These are phyloP conservation scores for Alternaria arborescens DNA, from an alignment of 2,329 filamentous ascomycete species.

Conservation along the genomic window DNA sequence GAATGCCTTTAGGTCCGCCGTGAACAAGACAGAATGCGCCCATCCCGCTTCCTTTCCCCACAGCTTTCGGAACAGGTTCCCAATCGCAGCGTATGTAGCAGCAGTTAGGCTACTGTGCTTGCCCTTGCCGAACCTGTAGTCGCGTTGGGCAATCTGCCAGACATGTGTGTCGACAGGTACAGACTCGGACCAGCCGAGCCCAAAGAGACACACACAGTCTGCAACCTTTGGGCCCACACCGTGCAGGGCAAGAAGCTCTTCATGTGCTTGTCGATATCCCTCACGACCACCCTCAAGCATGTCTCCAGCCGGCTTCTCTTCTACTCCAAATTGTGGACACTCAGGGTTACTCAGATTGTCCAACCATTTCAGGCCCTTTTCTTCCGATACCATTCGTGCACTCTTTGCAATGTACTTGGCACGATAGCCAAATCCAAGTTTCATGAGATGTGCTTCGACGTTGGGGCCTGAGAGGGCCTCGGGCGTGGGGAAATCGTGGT, in stretches of 20 bases:
- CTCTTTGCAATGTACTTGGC: slow-evolving; percentile 93
- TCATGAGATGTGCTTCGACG: slow-evolving; percentile 82
- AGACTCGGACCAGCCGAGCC: slow-evolving; percentile 91
- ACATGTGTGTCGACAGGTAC: slow-evolving; percentile 97
- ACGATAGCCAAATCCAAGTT: slow-evolving; percentile 91
- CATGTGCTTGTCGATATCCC: slow-evolving; percentile 82
- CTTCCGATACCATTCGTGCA: slow-evolving; percentile 76
- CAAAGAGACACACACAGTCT: slow-evolving; percentile 96
- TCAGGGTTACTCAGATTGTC: slow-evolving; percentile 80
- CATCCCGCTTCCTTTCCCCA: slow-evolving; percentile 97
- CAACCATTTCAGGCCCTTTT: slow-evolving; percentile 75
- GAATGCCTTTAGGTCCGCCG: slow-evolving; percentile 87
- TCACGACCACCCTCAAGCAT: slow-evolving; percentile 62
- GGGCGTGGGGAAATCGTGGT: slow-evolving; percentile 88
- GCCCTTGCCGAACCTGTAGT: slow-evolving; percentile 88
- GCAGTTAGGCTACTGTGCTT: slow-evolving; percentile 89
- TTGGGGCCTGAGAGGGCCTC: slow-evolving; percentile 73
- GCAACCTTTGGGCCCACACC: slow-evolving; percentile 97
- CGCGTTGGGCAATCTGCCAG: slow-evolving; percentile 96
- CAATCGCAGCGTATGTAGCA: slow-evolving; percentile 86
- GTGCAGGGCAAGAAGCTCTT: slow-evolving; percentile 77
- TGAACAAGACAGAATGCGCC: slow-evolving; percentile 97
- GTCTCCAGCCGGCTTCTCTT: slow-evolving; percentile 55
- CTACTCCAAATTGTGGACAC: slow-evolving; percentile 65
- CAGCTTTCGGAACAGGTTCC: slow-evolving; percentile 84